A percentile compares a stretch with the other conserved stretches of the same genome.
Evolutionary conservation across 2,329 filamentous ascomycete genomes (phyloP).

Genomic region (Trichoderma breve): DNA sequence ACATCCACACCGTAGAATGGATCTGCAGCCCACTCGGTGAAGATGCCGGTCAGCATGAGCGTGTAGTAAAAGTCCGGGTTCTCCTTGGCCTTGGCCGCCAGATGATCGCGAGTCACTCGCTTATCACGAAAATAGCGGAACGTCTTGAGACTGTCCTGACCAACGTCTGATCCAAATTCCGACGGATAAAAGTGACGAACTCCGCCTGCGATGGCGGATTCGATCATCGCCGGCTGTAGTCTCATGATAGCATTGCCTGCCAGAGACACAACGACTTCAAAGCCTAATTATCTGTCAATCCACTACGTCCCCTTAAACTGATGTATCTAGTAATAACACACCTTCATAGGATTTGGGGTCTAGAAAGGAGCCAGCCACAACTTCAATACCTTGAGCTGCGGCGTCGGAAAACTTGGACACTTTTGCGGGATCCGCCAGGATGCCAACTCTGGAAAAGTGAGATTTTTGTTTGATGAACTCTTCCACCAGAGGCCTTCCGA

Average conservation of each 20-base stretch:
- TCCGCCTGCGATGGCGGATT: background rate
- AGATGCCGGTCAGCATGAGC: slow-evolving; percentile 6
- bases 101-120: slow-evolving; percentile 6
- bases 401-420: slow-evolving; percentile 1
- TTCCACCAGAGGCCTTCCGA: background rate
- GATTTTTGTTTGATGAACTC: slow-evolving; percentile 2
- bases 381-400: background rate
- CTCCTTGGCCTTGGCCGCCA: background rate
- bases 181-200: slow-evolving; percentile 8
- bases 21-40: slow-evolving; percentile 5
- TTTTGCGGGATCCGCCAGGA: background rate
- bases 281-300: background rate
- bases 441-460: background rate
- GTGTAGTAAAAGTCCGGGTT: slow-evolving; percentile 1
- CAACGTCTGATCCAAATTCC: slow-evolving; percentile 8
- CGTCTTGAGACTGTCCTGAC: background rate
- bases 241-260: slow-evolving; percentile 8
- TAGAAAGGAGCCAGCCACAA: background rate
- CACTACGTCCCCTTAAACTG: too few species aligned
- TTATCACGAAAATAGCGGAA: slow-evolving; percentile 7
- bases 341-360: background rate
- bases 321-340: background rate
- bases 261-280: background rate
- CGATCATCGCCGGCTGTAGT: background rate
- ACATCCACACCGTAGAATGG: slow-evolving; percentile 3